Conservation (phyloP, 2,329 filamentous ascomycete species). For the Aureobasidium sp. region DNA sequence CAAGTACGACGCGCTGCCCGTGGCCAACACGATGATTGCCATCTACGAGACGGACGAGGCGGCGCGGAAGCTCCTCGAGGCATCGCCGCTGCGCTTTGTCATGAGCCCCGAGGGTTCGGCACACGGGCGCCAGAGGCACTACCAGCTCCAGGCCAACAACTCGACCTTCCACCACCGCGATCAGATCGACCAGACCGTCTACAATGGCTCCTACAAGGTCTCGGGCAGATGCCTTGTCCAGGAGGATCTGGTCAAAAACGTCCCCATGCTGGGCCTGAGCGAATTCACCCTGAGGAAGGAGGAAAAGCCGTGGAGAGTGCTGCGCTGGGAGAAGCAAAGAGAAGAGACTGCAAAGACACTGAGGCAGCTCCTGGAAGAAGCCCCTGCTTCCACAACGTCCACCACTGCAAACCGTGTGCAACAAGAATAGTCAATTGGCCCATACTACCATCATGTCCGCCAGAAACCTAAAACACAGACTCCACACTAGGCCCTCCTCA, state of each 20-base stretch:
- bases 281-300: slow-evolving; percentile 30
- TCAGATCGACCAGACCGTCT: slow-evolving; percentile 29
- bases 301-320: slow-evolving; percentile 27
- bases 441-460: not conserved
- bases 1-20: slow-evolving; percentile 37
- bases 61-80: slow-evolving; percentile 34
- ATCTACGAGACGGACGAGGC: slow-evolving; percentile 36
- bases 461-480: not conserved
- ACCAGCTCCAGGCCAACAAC: slow-evolving; percentile 7
- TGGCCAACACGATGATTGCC: slow-evolving; percentile 37
- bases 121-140: slow-evolving; percentile 6
- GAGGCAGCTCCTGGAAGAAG: slow-evolving; percentile 24
- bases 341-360: slow-evolving; percentile 26
- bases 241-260: slow-evolving; percentile 30
- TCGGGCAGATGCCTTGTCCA: slow-evolving; percentile 21
- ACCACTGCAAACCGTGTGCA: not conserved
- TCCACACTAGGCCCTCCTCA: not conserved
- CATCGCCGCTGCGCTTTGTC: slow-evolving; percentile 38
- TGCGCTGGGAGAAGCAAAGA: slow-evolving; percentile 21
- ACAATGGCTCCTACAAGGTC: slow-evolving; percentile 24
- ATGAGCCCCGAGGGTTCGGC: slow-evolving; percentile 27
- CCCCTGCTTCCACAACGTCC: not conserved
- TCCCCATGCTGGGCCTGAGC: slow-evolving; percentile 34
- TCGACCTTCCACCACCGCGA: slow-evolving; percentile 12
- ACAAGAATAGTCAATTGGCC: not conserved